A percentile compares a stretch with the other conserved stretches of the same genome.
phyloP scores from a whole-genome alignment of 2,329 filamentous ascomycete genomes.

The Claviceps cyperi region DNA sequence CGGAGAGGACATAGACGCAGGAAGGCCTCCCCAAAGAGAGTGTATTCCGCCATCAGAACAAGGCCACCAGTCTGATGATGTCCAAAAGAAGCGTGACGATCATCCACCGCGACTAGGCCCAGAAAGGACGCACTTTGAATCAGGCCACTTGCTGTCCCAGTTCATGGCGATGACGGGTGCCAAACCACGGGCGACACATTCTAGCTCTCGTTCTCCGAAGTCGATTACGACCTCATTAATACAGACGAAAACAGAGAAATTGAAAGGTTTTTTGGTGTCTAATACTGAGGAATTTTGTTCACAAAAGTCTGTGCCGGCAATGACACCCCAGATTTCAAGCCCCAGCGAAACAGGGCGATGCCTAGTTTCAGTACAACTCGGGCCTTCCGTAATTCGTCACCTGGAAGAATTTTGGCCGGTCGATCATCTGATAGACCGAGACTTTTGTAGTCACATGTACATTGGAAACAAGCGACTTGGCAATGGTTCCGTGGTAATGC shows the following conservation, averaged over 20 bases:
- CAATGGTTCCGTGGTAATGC: slow-evolving; percentile 5
- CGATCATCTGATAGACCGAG: slow-evolving; percentile 44
- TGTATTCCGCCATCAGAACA: not conserved
- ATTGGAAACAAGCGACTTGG: slow-evolving; percentile 19
- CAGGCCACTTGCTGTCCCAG: slow-evolving; percentile 1
- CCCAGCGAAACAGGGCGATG: slow-evolving; percentile 17
- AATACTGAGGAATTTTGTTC: not conserved
- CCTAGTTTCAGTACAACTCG: slow-evolving; percentile 36
- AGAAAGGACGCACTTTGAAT: not conserved
- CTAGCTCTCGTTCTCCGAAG: not conserved
- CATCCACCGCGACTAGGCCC: not conserved
- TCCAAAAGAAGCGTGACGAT: not conserved
- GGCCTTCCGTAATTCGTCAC: slow-evolving; percentile 32
- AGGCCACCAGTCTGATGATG: not conserved
- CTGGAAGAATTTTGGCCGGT: slow-evolving; percentile 34
- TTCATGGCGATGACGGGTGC: slow-evolving; percentile 6
- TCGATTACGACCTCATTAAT: no score
- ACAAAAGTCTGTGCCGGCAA: not conserved
- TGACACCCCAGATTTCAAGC: slow-evolving; percentile 8
- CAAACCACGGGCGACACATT: not conserved
- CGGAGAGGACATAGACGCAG: not conserved
- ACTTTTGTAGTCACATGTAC: slow-evolving; percentile 24
- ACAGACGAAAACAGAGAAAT: not conserved
- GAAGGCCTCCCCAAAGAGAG: not conserved
- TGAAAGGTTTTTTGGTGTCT: not conserved